Base-by-base conservation (phyloP, 345 rosid species). In the Rhizophora mangle region DNA sequence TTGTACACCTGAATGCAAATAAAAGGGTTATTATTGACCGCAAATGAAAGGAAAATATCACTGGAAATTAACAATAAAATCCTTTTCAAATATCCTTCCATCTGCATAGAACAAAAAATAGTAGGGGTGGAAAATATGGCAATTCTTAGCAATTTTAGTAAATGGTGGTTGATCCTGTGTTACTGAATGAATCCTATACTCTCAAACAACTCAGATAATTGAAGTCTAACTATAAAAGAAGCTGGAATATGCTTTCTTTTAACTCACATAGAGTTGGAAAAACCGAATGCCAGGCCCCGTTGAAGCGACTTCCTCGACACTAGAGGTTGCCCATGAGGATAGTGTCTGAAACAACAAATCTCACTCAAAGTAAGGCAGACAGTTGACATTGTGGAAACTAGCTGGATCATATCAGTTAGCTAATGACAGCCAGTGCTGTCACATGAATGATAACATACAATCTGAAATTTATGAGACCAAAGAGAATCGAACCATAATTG, bases 301-400 rank as follows among this genome's bases (percentile, higher is more conserved):
- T 29, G 97, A 94, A 79, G 92, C 89, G 68, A 94, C 96, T 83
- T 91, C 97, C 80, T 91, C 98, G 0, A 91, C 96, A 63, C 97
- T 94, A 64, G 91, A 88, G 68, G 97, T 94, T 71, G 95, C 89
- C 96, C 89, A 94, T 8, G 98, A 88, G 54, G 98, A 94, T 58
- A 94, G 78, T 37, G 92, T 89, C 97, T 91, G 85, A 36, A 73
- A 73, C 47, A 75, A 63, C 5, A 69, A 53, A 69, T 60, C 39
- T 79, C 37, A 46, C 57, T 53, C 53, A 22, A 56, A 63, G 51
- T 24, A 52, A 27, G 26, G 51, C 49, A 55, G 64, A 51, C 47
- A 52, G 59, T 55, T 55, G 29, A 56, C 11, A 56, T 13, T 43
- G 16, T 3, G 18, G 4, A 65, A 11, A 36, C 58, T 55, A 54